Evolutionary conservation across 257 asterid genomes (phyloP).

Genomic region (Cordia subcordata): DNA sequence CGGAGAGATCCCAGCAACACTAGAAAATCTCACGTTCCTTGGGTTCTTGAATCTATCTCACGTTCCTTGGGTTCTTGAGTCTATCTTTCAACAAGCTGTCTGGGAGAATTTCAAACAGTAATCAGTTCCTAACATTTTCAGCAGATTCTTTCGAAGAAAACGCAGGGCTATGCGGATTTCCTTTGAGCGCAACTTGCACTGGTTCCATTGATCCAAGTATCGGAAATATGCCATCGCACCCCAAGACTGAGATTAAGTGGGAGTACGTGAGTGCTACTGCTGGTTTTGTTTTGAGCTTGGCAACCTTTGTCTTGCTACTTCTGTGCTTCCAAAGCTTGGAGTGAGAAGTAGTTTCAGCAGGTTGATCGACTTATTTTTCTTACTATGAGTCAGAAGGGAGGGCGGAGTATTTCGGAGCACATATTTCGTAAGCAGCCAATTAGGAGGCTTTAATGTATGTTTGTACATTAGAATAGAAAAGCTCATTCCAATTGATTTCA

Average conservation of each 20-base stretch:
- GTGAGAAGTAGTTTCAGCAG: neutral
- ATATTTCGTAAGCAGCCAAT: neutral
- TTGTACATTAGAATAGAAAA: too few relatives aligned
- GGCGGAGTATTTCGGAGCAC: neutral
- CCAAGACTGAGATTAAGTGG: neutral
- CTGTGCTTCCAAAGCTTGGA: neutral
- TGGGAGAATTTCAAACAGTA: conserved; percentile 42
- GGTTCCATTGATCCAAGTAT: neutral
- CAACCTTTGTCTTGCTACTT: neutral
- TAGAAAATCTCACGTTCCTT: conserved; percentile 42
- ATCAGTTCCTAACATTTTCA: conserved; percentile 38
- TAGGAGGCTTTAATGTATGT: too few relatives aligned
- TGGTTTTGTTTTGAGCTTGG: neutral
- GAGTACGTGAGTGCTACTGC: neutral
- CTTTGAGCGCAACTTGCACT: conserved; percentile 3
- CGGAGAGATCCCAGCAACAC: conserved; percentile 39
- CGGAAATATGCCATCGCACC: neutral
- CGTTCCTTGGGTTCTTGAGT: too few relatives aligned
- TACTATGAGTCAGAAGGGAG: neutral
- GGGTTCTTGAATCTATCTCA: conserved; percentile 40
- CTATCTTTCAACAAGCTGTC: conserved; percentile 32
- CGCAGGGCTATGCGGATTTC: conserved; percentile 36
- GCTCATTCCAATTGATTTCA: too few relatives aligned
- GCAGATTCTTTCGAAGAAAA: conserved; percentile 37
- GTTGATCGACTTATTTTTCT: neutral